A percentile compares a stretch with the other conserved stretches of the same genome.
phyloP scores from a whole-genome alignment of 768 basidiomycete genomes.

The Rhodotorula babjevae region DNA sequence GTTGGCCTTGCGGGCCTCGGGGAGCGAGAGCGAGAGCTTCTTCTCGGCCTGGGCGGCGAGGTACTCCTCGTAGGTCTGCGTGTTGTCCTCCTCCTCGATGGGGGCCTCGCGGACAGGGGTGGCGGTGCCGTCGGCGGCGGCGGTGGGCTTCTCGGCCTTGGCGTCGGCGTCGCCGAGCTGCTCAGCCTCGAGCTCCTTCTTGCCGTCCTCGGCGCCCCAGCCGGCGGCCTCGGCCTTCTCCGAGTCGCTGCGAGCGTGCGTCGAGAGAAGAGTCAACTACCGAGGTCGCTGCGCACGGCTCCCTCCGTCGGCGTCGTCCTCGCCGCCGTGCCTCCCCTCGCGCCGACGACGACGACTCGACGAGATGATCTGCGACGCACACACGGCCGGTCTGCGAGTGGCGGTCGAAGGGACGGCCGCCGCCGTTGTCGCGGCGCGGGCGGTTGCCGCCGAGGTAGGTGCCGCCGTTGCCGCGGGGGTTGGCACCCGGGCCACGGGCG shows the following conservation, averaged over 20 bases:
- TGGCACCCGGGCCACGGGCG: conserved; percentile 37
- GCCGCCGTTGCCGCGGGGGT: conserved; percentile 52
- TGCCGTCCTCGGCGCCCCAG: conserved; percentile 91
- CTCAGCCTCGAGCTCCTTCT: conserved; percentile 75
- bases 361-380: conserved; percentile 34
- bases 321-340: no score
- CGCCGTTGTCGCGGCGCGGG: conserved; percentile 46
- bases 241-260: conserved; percentile 62
- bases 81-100: conserved; percentile 81
- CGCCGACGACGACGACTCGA: background rate
- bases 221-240: conserved; percentile 91
- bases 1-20: conserved; percentile 74
- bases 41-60: conserved; percentile 64
- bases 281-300: background rate
- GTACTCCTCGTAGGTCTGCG: conserved; percentile 89
- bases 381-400: conserved; percentile 76
- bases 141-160: conserved; percentile 38
- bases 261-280: no score
- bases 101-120: conserved; percentile 43
- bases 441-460: conserved; percentile 53
- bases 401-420: conserved; percentile 74
- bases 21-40: conserved; percentile 60
- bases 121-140: conserved; percentile 38
- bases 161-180: conserved; percentile 57
- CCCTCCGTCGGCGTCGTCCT: no score